Evolutionary conservation across 2,329 filamentous ascomycete species (phyloP).

Genomic region (Didymella glomerata): DNA sequence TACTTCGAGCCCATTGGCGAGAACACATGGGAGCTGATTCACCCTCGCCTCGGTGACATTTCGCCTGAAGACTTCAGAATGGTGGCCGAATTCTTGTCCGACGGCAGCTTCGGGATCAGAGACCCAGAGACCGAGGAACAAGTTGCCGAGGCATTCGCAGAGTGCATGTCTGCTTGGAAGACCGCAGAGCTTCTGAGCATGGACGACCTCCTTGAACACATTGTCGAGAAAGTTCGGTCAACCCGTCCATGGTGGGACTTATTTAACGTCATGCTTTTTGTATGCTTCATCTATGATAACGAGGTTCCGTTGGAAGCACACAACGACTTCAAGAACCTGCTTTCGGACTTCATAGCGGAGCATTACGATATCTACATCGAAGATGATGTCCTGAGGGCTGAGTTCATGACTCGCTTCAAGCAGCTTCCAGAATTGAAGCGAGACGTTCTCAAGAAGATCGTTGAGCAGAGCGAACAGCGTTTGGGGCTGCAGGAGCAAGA

Average conservation of each 20-base stretch:
- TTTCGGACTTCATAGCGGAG: conserved; percentile 33
- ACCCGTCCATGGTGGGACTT: conserved; percentile 15
- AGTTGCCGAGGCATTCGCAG: conserved; percentile 18
- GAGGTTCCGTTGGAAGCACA: conserved; percentile 16
- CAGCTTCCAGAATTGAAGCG: conserved; percentile 28
- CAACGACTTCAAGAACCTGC: conserved; percentile 24
- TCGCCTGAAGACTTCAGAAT: conserved; percentile 33
- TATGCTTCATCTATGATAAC: conserved; percentile 25
- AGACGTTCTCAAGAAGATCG: conserved; percentile 21
- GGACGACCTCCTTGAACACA: conserved; percentile 39
- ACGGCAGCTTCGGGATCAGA: conserved; percentile 32
- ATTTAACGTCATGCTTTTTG: conserved; percentile 27
- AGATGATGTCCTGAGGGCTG: conserved; percentile 15
- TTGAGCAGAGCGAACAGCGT: too few species aligned
- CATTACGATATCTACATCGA: conserved; percentile 29
- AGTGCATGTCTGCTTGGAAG: conserved; percentile 37
- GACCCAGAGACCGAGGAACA: conserved; percentile 26
- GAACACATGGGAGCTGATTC: conserved; percentile 27
- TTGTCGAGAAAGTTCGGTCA: conserved; percentile 33
- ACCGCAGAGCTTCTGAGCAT: conserved; percentile 33
- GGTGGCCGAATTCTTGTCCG: conserved; percentile 37
- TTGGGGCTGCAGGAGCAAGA: too few species aligned
- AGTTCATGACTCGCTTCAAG: conserved; percentile 23
- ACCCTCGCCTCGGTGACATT: conserved; percentile 29
- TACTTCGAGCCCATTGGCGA: conserved; percentile 25